phyloP scores from a whole-genome alignment of 257 asterid species.

The Petrea volubilis region DNA sequence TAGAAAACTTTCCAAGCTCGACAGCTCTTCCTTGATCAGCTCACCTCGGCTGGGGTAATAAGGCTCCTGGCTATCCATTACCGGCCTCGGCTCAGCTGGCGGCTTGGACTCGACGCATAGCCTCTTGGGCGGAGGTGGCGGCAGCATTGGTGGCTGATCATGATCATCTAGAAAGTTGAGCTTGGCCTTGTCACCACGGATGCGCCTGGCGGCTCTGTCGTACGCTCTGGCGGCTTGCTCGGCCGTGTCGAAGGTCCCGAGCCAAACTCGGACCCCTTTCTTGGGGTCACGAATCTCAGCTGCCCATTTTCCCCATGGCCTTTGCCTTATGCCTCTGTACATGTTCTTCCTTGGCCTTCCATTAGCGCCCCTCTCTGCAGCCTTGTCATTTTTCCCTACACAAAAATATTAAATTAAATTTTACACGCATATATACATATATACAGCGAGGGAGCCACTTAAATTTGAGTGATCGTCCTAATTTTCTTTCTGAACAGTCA shows the following conservation, averaged over 20 bases:
- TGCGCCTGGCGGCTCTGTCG: slow-evolving; percentile 73
- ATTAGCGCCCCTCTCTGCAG: slow-evolving; percentile 21
- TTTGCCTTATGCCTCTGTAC: slow-evolving; percentile 80
- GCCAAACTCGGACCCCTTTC: slow-evolving; percentile 74
- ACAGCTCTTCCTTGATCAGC: slow-evolving; percentile 46
- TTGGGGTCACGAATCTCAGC: slow-evolving; percentile 88
- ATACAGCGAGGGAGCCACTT: too few species aligned
- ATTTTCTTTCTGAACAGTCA: too few species aligned
- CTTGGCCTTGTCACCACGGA: slow-evolving; percentile 80
- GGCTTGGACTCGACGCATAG: slow-evolving; percentile 30
- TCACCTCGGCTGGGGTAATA: slow-evolving; percentile 31
- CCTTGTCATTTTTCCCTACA: slow-evolving; percentile 37
- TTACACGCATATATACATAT: too few species aligned
- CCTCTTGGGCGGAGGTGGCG: slow-evolving; percentile 43
- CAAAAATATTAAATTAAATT: too few species aligned
- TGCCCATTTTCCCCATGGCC: slow-evolving; percentile 99
- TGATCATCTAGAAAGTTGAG: slow-evolving; percentile 60
- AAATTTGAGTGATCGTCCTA: too few species aligned
- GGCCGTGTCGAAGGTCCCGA: slow-evolving; percentile 71
- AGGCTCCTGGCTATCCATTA: slow-evolving; percentile 27
- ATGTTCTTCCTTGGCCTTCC: slow-evolving; percentile 53
- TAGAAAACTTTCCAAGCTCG: slow-evolving; percentile 62
- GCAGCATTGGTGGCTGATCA: slow-evolving; percentile 20
- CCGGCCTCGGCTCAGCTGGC: slow-evolving; percentile 17
- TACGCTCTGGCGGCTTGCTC: slow-evolving; percentile 85